Evolutionary conservation across 306 rosid species (phyloP).

Genomic region (Purshia tridentata): DNA sequence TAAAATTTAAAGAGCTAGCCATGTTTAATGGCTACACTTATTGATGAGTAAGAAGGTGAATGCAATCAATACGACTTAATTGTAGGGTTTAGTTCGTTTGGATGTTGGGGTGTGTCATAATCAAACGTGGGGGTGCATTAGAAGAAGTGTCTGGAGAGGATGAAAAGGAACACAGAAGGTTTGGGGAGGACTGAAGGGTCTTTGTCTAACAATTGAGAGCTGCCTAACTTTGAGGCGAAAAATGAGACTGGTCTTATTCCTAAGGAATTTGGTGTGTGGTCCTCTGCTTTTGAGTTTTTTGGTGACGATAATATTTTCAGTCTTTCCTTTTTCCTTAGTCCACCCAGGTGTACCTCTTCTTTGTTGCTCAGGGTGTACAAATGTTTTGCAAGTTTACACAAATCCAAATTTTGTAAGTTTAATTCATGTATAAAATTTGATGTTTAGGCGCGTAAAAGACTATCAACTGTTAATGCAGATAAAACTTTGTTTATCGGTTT

Average conservation of each 20-base stretch:
- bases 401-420: no score
- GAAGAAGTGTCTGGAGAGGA: slow-evolving; percentile 7
- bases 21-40: background rate
- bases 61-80: background rate
- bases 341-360: no score
- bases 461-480: no score
- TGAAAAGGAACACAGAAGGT: background rate
- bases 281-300: slow-evolving; percentile 7
- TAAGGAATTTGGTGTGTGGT: background rate
- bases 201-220: slow-evolving; percentile 27
- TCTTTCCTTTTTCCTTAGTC: no score
- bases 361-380: no score
- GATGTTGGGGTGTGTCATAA: background rate
- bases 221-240: slow-evolving; percentile 41
- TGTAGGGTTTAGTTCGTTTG: background rate
- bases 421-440: no score
- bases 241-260: slow-evolving; percentile 27
- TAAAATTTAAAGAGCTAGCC: background rate
- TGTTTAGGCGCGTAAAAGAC: no score
- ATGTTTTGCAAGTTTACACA: no score
- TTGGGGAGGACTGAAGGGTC: slow-evolving; percentile 30
- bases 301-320: background rate
- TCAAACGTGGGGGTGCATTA: background rate
- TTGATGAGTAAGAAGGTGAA: slow-evolving; percentile 7
- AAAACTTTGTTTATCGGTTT: no score